Percentiles rank a stretch among this genome's conserved stretches.
Evolutionary conservation across 192 early-diverging fungal species (phyloP).

Genomic region (Gigaspora rosea): DNA sequence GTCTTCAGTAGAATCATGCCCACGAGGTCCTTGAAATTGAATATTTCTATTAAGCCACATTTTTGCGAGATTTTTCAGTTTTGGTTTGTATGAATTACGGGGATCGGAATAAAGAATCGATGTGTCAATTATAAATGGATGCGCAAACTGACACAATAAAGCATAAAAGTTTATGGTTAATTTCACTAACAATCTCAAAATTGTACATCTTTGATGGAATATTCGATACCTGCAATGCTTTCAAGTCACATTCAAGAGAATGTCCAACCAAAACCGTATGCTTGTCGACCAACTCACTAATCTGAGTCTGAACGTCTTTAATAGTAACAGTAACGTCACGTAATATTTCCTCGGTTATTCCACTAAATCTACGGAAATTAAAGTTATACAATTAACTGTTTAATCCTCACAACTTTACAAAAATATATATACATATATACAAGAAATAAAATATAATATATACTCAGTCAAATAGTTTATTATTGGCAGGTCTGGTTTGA

Average conservation of each 20-base stretch:
- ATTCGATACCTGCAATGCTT: slow-evolving; percentile 50
- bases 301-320: slow-evolving; percentile 48
- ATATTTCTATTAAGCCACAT: slow-evolving; percentile 57
- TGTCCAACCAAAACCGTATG: slow-evolving; percentile 57
- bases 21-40: slow-evolving; percentile 46
- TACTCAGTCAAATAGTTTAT: slow-evolving; percentile 58
- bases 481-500: slow-evolving; percentile 54
- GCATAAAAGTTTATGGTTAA: neutral
- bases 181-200: neutral
- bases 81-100: slow-evolving; percentile 53
- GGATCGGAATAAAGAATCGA: slow-evolving; percentile 57
- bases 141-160: slow-evolving; percentile 41
- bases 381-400: neutral
- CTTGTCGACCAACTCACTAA: slow-evolving; percentile 46
- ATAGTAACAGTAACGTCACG: slow-evolving; percentile 42
- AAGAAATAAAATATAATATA: slow-evolving; percentile 1
- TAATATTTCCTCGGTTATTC: slow-evolving; percentile 54
- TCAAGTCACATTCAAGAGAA: slow-evolving; percentile 70
- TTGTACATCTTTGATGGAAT: neutral
- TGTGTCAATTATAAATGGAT: slow-evolving; percentile 68
- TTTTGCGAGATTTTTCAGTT: slow-evolving; percentile 54
- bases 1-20: slow-evolving; percentile 76
- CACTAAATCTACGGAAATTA: slow-evolving; percentile 25
- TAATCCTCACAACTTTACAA: neutral
- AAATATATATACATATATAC: neutral